Evolutionary conservation across 805 yeast genomes (phyloP).

Genomic region (Nakazawaea populi): DNA sequence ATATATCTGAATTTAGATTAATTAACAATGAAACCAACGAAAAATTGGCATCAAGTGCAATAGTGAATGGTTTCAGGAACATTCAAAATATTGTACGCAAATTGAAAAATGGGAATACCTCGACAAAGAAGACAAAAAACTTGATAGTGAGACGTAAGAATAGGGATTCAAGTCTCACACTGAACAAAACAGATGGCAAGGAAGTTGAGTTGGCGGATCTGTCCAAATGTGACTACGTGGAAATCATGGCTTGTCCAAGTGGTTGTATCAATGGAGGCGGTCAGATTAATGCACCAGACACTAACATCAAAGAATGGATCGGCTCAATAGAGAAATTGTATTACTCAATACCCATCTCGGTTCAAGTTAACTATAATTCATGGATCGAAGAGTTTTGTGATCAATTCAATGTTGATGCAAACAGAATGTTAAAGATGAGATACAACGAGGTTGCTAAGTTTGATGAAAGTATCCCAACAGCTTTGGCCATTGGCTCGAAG

Average conservation of each 20-base stretch:
- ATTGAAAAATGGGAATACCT: conserved; percentile 39
- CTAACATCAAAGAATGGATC: conserved; percentile 37
- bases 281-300: conserved; percentile 50
- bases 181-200: conserved; percentile 25
- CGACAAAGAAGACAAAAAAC: conserved; percentile 12
- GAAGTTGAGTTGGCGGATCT: conserved; percentile 46
- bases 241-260: conserved; percentile 97
- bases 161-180: background rate
- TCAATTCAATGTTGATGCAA: conserved; percentile 23
- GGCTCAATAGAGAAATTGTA: conserved; percentile 29
- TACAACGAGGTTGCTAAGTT: conserved; percentile 48
- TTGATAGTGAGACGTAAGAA: conserved; percentile 16
- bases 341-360: conserved; percentile 22
- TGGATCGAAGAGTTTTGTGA: conserved; percentile 32
- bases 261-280: conserved; percentile 99
- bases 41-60: conserved; percentile 51
- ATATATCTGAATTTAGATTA: conserved; percentile 64
- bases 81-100: conserved; percentile 90
- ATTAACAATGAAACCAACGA: conserved; percentile 26
- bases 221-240: conserved; percentile 70
- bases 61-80: conserved; percentile 88
- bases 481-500: conserved; percentile 46
- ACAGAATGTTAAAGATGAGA: conserved; percentile 37
- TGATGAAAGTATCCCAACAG: conserved; percentile 34
- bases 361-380: background rate